Percentiles rank a stretch among this genome's conserved stretches.
phyloP scores from a whole-genome alignment of 2,329 filamentous ascomycete species.

The Aspergillus clavatus region DNA sequence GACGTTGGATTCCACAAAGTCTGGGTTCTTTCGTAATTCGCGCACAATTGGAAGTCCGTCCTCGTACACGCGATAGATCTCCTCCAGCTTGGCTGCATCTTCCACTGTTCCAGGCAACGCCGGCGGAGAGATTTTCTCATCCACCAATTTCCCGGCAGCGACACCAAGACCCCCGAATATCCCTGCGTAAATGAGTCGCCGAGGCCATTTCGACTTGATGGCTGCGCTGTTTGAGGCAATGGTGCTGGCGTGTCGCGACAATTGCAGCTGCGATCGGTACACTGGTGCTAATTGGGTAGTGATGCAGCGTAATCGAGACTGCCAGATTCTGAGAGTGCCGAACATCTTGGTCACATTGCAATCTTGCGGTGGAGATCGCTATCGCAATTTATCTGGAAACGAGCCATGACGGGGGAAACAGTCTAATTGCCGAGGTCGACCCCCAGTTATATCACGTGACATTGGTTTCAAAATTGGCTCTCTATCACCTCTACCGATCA shows the following conservation, averaged over 20 bases:
- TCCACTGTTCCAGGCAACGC: conserved; percentile 31
- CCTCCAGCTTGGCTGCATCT: conserved; percentile 26
- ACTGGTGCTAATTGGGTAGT: neutral
- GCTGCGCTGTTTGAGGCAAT: conserved; percentile 13
- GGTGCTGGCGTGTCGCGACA: conserved; percentile 19
- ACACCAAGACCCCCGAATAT: conserved; percentile 33
- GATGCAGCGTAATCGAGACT: conserved; percentile 15
- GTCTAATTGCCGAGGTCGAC: neutral
- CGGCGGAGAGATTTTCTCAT: conserved; percentile 20
- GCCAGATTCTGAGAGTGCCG: conserved; percentile 21
- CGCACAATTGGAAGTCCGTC: conserved; percentile 33
- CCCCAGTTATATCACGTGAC: too few relatives aligned
- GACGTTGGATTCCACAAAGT: conserved; percentile 37
- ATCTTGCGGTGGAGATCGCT: neutral
- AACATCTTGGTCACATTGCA: conserved; percentile 27
- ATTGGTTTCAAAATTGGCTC: too few relatives aligned
- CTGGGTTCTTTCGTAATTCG: conserved; percentile 34
- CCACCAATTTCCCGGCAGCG: conserved; percentile 21
- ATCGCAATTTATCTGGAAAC: neutral
- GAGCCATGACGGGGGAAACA: neutral
- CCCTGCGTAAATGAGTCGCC: conserved; percentile 31
- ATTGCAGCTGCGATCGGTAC: conserved; percentile 7
- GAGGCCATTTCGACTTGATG: conserved; percentile 29
- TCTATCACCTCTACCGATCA: too few relatives aligned
- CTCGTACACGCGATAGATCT: conserved; percentile 32